Evolutionary conservation across 1,139 yeast species (phyloP), one percentile per base, ranked within the genome.

Genomic region (Lodderomyces elongisporus): DNA sequence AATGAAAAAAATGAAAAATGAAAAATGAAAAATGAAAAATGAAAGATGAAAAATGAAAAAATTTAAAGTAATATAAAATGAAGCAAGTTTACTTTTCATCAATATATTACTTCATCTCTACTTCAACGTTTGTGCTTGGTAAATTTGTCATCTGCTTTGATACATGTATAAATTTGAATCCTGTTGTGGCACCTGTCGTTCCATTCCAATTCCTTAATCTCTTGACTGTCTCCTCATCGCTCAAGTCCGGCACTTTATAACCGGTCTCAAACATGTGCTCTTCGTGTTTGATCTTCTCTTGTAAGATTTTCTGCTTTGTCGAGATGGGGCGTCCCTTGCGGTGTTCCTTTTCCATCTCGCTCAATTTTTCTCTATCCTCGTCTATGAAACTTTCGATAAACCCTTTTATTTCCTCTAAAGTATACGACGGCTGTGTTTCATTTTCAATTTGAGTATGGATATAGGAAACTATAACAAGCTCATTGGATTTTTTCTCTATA

Each of bases 291-390:
- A 68, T 67, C 47, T 74, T 75, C 43, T 73, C 74, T 47, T 84
- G 83, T 39, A 88, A 58, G 23, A 72, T 49, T 44, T 77, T 79
- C 50, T 85, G 95, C 51, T 79, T 76, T 40, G 70, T 72, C 7
- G 83, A 60, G 14, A 85, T 72, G 6, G 97, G 96, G 59, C 97
- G 73, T n/a, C 95, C 94, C 12, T 88, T 79, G 51, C 95, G 73
- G 64, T 95, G 74, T 36, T 70, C 74, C 4, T 54, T 58, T 44
- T 71, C 73, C 39, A 84, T 62, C 38, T 64, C 62, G 10, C 71
- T 71, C 35, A 89, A 57, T 53, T 87, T 96, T 14, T 76, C 87
- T 46, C 80, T 83, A 50, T 78, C 80, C 52, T 94, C 71, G 14
- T 70, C 55, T n/a, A 85, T 61, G 47, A 77, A 85, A 29, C 75